Evolutionary conservation across 176 grass and related monocot species (phyloP), one percentile per base, ranked within the genome.

Genomic region (Areca catechu): DNA sequence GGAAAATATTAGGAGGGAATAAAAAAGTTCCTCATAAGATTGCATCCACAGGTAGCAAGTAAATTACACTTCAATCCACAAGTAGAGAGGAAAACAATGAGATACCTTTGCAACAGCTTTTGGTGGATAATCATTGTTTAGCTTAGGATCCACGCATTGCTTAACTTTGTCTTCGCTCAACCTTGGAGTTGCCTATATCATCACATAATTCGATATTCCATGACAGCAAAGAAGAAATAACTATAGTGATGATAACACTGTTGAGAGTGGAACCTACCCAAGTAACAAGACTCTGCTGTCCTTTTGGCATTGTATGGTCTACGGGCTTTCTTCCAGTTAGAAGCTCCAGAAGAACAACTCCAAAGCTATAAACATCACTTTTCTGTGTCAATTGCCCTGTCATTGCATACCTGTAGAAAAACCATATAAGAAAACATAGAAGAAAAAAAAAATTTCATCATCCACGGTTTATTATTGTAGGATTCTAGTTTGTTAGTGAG

Each of bases 271-370:
- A 12, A 23, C 58, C 2, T 29, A 85, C 82, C 77, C 77, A 85
- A 19, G 82, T 85, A 21, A 85, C 82, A 34, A 85, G 68, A 21
- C 68, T 76, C 3, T 80, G 82, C 19, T 85, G 72, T 22, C 77
- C 77, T 56, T 85, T 80, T 0, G 82, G 82, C 82, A 80, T 80
- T 22, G 82, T 85, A 20, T 85, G 82, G 53, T 85, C 82, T 28
- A 85, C 77, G 10, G 82, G 82, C 57, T 85, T 80, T 56, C 82
- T 59, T n/a, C 82, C 82, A 5, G 82, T 80, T 9, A 85, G 30
- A 30, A 85, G 68, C 62, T 85, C 77, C 4, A 85, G 51, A 20
- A 85, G 72, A 57, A 85, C 53, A 3, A 85, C 72, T 16, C 82
- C 82, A 20, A 80, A 85, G 63, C 77, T 85, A 3, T 85, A 80